A percentile compares a stretch with the other conserved stretches of the same genome.
Evolutionary conservation across 2,329 filamentous ascomycete genomes (phyloP).

Genomic region (Calonectria pseudoturangicola): DNA sequence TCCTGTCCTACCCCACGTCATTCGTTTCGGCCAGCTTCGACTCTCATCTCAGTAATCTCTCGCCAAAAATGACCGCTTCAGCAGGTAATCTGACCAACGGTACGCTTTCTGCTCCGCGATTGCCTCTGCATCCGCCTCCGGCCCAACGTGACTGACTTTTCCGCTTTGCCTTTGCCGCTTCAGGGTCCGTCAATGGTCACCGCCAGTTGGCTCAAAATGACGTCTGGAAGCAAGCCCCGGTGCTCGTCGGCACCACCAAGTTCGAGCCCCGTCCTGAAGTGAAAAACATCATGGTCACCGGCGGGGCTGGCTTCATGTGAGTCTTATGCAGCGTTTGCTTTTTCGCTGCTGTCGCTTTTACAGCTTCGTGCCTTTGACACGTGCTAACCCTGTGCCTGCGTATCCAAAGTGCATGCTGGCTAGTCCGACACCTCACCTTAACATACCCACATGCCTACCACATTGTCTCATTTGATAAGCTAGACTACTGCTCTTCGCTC

Average conservation of each 20-base stretch:
- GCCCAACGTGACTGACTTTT: constrained; percentile 28
- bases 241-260: constrained; percentile 81
- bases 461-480: constrained; percentile 88
- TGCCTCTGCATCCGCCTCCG: neutral
- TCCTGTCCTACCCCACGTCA: constrained; percentile 18
- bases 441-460: constrained; percentile 86
- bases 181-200: constrained; percentile 44
- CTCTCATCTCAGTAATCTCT: constrained; percentile 14
- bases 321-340: constrained; percentile 55
- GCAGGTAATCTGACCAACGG: constrained; percentile 27
- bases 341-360: neutral
- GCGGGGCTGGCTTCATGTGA: constrained; percentile 90
- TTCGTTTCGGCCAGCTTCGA: constrained; percentile 15
- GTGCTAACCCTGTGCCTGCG: constrained; percentile 47
- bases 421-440: constrained; percentile 84
- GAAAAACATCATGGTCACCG: constrained; percentile 89
- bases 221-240: constrained; percentile 82
- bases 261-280: constrained; percentile 82
- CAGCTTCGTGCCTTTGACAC: constrained; percentile 33
- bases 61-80: constrained; percentile 37
- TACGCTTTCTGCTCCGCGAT: constrained; percentile 20
- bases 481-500: constrained; percentile 87
- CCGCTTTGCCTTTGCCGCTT: constrained; percentile 11
- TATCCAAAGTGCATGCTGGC: constrained; percentile 82
- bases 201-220: constrained; percentile 74